Evolutionary conservation across 805 yeast species (phyloP).

Genomic region (Myxozyma neglecta): DNA sequence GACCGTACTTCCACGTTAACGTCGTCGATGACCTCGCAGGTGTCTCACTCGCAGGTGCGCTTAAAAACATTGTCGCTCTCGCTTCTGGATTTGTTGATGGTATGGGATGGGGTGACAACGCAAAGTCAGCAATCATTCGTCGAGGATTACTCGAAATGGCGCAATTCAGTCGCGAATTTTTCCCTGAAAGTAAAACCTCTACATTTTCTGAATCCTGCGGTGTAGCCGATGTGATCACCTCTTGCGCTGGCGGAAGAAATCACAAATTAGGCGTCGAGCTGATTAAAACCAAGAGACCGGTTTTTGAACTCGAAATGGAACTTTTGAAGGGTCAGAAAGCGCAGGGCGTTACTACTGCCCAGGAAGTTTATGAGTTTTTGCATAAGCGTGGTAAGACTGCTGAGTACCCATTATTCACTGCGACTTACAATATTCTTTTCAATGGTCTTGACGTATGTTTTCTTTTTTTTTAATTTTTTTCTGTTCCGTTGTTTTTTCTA

Average conservation of each 20-base stretch:
- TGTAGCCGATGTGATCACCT: conserved; percentile 96
- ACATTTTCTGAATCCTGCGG: conserved; percentile 94
- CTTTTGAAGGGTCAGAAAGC: conserved; percentile 94
- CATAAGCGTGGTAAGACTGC: conserved; percentile 50
- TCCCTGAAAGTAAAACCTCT: conserved; percentile 63
- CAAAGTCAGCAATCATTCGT: conserved; percentile 96
- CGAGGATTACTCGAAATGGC: conserved; percentile 90
- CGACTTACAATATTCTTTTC: conserved; percentile 80
- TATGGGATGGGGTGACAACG: conserved; percentile 98
- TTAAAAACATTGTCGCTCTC: conserved; percentile 92
- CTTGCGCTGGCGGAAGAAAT: conserved; percentile 97
- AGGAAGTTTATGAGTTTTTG: conserved; percentile 87
- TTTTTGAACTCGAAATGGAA: conserved; percentile 79
- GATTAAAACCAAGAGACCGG: conserved; percentile 57
- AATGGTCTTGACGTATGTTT: conserved; percentile 50
- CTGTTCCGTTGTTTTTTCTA: neutral
- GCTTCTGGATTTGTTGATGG: conserved; percentile 98
- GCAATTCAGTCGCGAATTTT: conserved; percentile 78
- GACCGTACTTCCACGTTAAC: conserved; percentile 96
- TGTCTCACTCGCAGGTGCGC: conserved; percentile 93
- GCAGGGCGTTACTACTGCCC: conserved; percentile 88
- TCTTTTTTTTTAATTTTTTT: neutral
- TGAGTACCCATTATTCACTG: conserved; percentile 80
- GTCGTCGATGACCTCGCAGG: conserved; percentile 94
- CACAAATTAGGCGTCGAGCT: conserved; percentile 58